Evolutionary conservation across 768 basidiomycete species (phyloP).

Genomic region (Calocybe cyanea): DNA sequence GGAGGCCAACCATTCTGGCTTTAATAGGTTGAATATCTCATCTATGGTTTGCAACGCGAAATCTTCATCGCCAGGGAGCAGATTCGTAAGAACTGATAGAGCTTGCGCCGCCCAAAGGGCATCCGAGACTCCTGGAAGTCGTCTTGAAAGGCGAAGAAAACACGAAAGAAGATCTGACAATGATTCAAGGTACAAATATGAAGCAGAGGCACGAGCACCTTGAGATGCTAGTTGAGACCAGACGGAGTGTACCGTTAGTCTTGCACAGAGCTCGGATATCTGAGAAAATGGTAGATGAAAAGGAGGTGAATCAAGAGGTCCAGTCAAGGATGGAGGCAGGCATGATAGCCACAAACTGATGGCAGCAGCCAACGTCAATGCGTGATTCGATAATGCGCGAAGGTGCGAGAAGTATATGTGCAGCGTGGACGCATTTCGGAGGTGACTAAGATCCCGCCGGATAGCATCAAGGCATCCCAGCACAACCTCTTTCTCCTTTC

Average conservation of each 20-base stretch:
- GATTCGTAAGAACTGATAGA: slow-evolving; percentile 47
- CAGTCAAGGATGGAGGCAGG: slow-evolving; percentile 38
- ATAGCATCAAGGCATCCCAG: slow-evolving; percentile 30
- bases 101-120: slow-evolving; percentile 69
- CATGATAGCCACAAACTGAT: slow-evolving; percentile 67
- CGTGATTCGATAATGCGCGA: slow-evolving; percentile 29
- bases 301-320: slow-evolving; percentile 44
- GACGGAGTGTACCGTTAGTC: slow-evolving; percentile 45
- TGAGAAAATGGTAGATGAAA: slow-evolving; percentile 57
- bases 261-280: slow-evolving; percentile 50
- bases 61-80: slow-evolving; percentile 76
- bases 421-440: slow-evolving; percentile 12
- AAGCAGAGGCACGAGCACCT: slow-evolving; percentile 15
- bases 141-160: slow-evolving; percentile 58
- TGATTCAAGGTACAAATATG: slow-evolving; percentile 43
- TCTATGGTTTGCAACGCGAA: slow-evolving; percentile 40
- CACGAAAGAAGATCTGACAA: slow-evolving; percentile 48
- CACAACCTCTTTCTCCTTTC: slow-evolving; percentile 34
- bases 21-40: slow-evolving; percentile 34
- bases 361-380: slow-evolving; percentile 38
- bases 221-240: slow-evolving; percentile 37
- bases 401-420: slow-evolving; percentile 17
- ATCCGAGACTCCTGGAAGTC: slow-evolving; percentile 49
- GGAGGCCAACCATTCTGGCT: slow-evolving; percentile 36
- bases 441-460: slow-evolving; percentile 22